Evolutionary conservation across 345 rosid genomes (phyloP).

Genomic region (Pistacia vera): DNA sequence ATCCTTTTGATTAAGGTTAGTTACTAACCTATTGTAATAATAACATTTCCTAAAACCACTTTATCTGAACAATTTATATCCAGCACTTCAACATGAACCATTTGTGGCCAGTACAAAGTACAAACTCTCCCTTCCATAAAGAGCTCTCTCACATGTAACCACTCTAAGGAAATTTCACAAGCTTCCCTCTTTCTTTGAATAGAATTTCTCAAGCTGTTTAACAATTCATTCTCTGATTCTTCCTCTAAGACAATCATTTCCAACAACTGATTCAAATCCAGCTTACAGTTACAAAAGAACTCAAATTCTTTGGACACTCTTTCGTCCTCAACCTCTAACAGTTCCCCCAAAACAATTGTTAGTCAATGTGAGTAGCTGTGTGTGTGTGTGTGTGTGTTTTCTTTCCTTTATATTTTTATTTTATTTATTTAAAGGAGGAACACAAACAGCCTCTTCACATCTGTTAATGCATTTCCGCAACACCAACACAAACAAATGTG

Average conservation of each 20-base stretch:
- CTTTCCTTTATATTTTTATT: too few relatives aligned
- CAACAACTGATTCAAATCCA: not conserved
- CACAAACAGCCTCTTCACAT: not conserved
- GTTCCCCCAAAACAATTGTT: not conserved
- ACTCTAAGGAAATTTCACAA: not conserved
- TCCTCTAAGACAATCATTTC: not conserved
- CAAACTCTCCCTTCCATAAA: not conserved
- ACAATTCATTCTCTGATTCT: not conserved
- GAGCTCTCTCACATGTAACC: not conserved
- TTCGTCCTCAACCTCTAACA: not conserved
- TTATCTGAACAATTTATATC: not conserved
- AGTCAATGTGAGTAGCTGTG: not conserved
- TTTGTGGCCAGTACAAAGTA: not conserved
- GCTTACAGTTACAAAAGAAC: not conserved
- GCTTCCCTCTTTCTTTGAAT: not conserved
- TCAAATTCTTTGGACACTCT: not conserved
- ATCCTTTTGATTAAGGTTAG: not conserved
- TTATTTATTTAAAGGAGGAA: not conserved
- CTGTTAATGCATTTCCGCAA: not conserved
- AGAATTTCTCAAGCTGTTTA: not conserved
- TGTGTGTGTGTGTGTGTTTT: too few relatives aligned
- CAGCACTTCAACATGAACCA: not conserved
- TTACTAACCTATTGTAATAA: not conserved
- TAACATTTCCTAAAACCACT: not conserved
- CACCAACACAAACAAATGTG: not conserved